Evolutionary conservation across 163 green algal genomes (phyloP), one percentile per base, ranked within the genome.

Genomic region (Chlamydomonas reinhardtii): DNA sequence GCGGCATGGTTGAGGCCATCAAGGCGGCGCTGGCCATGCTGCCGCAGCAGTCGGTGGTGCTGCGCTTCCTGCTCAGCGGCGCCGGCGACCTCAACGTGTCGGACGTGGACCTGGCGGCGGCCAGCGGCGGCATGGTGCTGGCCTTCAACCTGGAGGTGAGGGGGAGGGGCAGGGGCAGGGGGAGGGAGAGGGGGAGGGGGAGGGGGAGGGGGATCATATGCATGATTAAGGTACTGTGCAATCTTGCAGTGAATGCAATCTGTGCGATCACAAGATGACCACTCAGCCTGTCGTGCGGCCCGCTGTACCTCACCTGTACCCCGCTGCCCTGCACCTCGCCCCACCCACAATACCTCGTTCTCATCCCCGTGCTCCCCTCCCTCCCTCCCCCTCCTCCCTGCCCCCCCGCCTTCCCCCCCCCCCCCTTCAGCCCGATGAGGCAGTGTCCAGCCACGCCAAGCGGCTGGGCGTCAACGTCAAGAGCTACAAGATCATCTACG

Each of bases 401-500:
- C 59, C 48, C 5, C 62, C 12, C 12, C 29, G 29, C 37, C 64
- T 37, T 29, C 14, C 64, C 64, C 29, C 2, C 76, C 76, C 37
- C 35, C 43, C 61, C 61, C 35, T 62, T 35, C 77, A 84, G 27
- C 87, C 91, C 43, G 89, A 92, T 32, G 96, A 98, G 72, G 83
- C 89, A 3, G 94, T 98, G 37, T 73, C 91, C 75, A 87, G 93
- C 8, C 80, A 91, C 37, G 96, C 97, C 64, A 98, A 99, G 92
- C 80, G 90, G 15, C 84, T 91, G 82, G 93, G 93, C 79, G 91
- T 92, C 72, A 37, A 72, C 31, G 34, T 94, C 24, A 81, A 82
- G 76, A 87, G 65, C 1, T 98, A 98, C 93, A 89, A 92, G 54
- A 95, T 99, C 82, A 99, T 99, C 91, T 99, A 99, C 91, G 94